Conservation (phyloP, 331 rosid species). For the Pyracantha coccinea region DNA sequence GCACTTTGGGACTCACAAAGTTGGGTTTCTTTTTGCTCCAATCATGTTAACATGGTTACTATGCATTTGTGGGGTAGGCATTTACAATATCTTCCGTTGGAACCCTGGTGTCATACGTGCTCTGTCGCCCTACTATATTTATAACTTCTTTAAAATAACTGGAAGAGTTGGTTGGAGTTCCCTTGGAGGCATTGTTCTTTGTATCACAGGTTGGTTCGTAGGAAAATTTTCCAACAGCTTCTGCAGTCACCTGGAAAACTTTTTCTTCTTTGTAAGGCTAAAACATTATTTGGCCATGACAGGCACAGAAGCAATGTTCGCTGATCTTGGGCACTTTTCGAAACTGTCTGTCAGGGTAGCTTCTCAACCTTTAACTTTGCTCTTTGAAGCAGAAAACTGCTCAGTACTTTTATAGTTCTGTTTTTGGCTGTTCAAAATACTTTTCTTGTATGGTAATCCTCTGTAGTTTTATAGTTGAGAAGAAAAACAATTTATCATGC, state of each 20-base stretch:
- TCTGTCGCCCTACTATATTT: conserved; percentile 23
- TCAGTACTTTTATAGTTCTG: neutral
- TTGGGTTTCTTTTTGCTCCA: conserved; percentile 35
- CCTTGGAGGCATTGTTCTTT: conserved; percentile 31
- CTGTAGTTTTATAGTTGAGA: neutral
- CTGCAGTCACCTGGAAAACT: neutral
- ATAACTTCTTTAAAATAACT: conserved; percentile 18
- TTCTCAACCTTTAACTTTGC: neutral
- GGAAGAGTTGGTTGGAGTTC: conserved; percentile 27
- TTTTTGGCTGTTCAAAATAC: neutral
- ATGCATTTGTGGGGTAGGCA: conserved; percentile 22
- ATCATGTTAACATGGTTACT: conserved; percentile 23
- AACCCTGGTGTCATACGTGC: conserved; percentile 24
- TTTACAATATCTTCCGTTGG: conserved; percentile 29
- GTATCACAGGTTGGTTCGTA: conserved; percentile 17
- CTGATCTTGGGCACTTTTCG: conserved; percentile 36
- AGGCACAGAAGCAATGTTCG: conserved; percentile 38
- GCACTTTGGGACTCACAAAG: conserved; percentile 29
- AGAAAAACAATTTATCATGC: neutral
- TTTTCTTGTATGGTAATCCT: neutral
- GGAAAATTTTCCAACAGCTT: neutral
- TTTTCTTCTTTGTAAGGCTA: neutral
- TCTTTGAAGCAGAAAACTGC: neutral
- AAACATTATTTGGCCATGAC: neutral
- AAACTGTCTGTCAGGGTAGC: conserved; percentile 27